A percentile compares a stretch with the other conserved stretches of the same genome.
Evolutionary conservation across 164 flowering plant genomes (phyloP).

Genomic region (Hamamelis virginiana): DNA sequence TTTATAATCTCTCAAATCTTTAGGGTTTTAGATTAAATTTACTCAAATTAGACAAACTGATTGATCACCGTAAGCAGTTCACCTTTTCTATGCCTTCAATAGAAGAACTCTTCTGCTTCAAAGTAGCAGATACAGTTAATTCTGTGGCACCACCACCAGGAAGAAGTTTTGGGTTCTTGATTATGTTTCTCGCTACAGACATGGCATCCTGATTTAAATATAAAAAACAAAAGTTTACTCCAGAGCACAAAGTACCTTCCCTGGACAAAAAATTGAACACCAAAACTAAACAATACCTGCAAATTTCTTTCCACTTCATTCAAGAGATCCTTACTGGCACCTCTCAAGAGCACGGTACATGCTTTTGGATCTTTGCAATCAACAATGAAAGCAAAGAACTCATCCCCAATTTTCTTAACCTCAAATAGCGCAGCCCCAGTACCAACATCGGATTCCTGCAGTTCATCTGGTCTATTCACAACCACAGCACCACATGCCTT

Average conservation of each 20-base stretch:
- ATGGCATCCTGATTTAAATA: constrained; percentile 73
- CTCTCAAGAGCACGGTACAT: constrained; percentile 88
- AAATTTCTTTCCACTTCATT: constrained; percentile 97
- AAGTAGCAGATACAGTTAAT: constrained; percentile 87
- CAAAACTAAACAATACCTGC: constrained; percentile 52
- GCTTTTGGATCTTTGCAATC: constrained; percentile 97
- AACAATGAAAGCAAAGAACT: constrained; percentile 81
- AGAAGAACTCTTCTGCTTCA: constrained; percentile 94
- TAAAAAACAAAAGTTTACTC: not conserved
- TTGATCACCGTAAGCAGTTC: not conserved
- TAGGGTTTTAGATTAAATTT: too few relatives aligned
- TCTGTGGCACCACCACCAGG: constrained; percentile 99
- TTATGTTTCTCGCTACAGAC: constrained; percentile 91
- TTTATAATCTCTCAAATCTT: too few relatives aligned
- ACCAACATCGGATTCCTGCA: constrained; percentile 97
- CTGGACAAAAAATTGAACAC: too few relatives aligned
- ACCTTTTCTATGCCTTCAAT: constrained; percentile 96
- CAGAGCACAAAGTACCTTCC: not conserved
- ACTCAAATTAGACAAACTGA: too few relatives aligned
- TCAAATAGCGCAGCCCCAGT: constrained; percentile 94
- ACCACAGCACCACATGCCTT: constrained; percentile 95
- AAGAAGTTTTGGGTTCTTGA: constrained; percentile 91
- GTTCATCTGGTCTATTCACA: constrained; percentile 93
- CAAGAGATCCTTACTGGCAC: constrained; percentile 93
- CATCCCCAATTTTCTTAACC: constrained; percentile 95